Percentiles rank a stretch among this genome's conserved stretches.
These are phyloP conservation scores for Obba rivulosa DNA, from an alignment of 768 basidiomycete species.

Conservation along the genomic window DNA sequence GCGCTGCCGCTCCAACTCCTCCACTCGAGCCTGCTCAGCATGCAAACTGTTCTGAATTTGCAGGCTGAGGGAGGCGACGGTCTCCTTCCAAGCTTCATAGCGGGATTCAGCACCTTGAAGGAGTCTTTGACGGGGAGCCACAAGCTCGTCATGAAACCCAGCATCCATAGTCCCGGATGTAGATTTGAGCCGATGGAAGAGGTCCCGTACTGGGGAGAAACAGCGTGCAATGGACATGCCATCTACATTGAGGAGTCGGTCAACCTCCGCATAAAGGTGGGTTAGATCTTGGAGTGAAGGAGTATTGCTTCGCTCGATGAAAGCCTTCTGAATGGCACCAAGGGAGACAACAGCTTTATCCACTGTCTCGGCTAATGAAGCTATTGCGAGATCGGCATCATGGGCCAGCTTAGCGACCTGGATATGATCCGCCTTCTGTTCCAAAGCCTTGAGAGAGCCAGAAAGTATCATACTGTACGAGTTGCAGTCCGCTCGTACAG, in stretches of 20 bases:
- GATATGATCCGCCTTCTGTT: conserved; percentile 43
- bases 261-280: conserved; percentile 30
- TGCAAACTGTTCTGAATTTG: conserved; percentile 35
- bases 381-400: conserved; percentile 41
- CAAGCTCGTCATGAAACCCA: conserved; percentile 41
- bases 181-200: conserved; percentile 52
- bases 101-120: conserved; percentile 48
- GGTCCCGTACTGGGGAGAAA: conserved; percentile 48
- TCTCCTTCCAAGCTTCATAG: conserved; percentile 45
- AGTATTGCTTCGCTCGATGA: conserved; percentile 25
- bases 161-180: conserved; percentile 37
- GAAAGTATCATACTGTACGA: conserved; percentile 58
- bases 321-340: conserved; percentile 29
- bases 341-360: conserved; percentile 31
- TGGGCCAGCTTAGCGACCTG: conserved; percentile 49
- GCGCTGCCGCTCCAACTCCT: conserved; percentile 17
- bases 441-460: conserved; percentile 46
- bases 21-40: conserved; percentile 33
- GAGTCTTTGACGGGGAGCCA: conserved; percentile 41
- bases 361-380: conserved; percentile 33
- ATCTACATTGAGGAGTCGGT: conserved; percentile 29
- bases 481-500: conserved; percentile 66
- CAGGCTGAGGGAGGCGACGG: conserved; percentile 23
- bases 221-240: conserved; percentile 38
- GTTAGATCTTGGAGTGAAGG: conserved; percentile 31